A percentile compares a stretch with the other conserved stretches of the same genome.
These are phyloP conservation scores for Cyclostephanos invisitatus DNA, from an alignment of 108 stramenopile species.

Conservation along the genomic window DNA sequence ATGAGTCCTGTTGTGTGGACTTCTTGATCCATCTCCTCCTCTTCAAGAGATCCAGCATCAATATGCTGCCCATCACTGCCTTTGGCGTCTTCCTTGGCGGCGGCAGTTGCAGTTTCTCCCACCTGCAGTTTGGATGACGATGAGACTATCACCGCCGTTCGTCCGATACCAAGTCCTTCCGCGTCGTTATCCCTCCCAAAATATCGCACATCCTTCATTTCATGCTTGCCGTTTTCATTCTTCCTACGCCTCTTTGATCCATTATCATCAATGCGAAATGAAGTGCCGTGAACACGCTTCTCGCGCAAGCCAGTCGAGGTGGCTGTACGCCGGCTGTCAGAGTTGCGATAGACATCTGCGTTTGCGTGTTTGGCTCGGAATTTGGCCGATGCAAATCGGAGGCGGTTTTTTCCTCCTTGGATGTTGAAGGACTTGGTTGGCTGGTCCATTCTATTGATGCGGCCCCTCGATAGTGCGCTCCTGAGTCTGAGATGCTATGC, in stretches of 20 bases:
- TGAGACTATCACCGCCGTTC: constrained; percentile 45
- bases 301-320: constrained; percentile 72
- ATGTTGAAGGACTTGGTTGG: constrained; percentile 72
- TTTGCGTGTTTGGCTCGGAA: constrained; percentile 71
- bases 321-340: constrained; percentile 62
- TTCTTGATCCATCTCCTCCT: constrained; percentile 38
- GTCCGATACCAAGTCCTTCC: constrained; percentile 42
- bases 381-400: constrained; percentile 69
- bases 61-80: constrained; percentile 5
- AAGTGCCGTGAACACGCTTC: constrained; percentile 67
- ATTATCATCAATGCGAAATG: constrained; percentile 17
- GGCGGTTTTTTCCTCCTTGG: constrained; percentile 67
- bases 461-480: too few relatives aligned
- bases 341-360: constrained; percentile 82
- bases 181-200: constrained; percentile 49
- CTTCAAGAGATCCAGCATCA: not conserved
- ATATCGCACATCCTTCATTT: constrained; percentile 23
- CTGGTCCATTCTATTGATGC: constrained; percentile 37
- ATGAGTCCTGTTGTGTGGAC: constrained; percentile 21
- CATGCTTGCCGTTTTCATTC: constrained; percentile 17
- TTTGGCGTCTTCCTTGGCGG: constrained; percentile 17
- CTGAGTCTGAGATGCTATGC: too few relatives aligned
- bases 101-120: constrained; percentile 1
- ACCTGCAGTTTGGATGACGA: constrained; percentile 15
- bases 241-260: constrained; percentile 25